Evolutionary conservation across 306 rosid genomes (phyloP), one percentile per base, ranked within the genome.

Genomic region (Vigna radiata): DNA sequence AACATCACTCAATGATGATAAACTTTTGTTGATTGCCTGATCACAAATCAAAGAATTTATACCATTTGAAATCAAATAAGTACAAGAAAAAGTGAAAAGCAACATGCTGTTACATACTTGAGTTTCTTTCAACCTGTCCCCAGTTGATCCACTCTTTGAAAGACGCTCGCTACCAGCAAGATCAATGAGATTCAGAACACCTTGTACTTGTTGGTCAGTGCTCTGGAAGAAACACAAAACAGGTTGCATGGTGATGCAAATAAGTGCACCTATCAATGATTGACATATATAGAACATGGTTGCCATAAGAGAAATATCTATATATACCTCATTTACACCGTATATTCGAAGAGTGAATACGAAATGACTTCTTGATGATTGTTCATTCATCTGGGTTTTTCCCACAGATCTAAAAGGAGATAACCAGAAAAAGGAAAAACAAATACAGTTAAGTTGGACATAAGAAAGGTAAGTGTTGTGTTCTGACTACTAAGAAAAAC

Each of bases 141-240:
- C 99, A 0, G 99, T 89, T 29, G 99, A 95, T 4, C 97, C 97
- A 70, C 99, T 95, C 86, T 92, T 95, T 11, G 98, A 89, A 80
- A 95, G 99, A 11, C 99, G 98, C 80, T 95, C 99, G 7, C 99
- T 95, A 44, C 99, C 99, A 44, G 99, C 98, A 87, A 95, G 99
- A 91, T 95, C 99, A 53, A 95, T 92, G 68, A 95, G 95, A 80
- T 95, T 95, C 77, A 95, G 80, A 55, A 95, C 76, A 67, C 99
- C 99, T 88, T 95, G 97, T 65, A 92, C 99, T 85, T 95, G 91
- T 88, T 92, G 97, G 48, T 92, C 99, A 71, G 98, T 95, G 83
- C 97, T 95, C 99, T 95, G 62, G 47, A 18, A 68, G 49, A 79
- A 71, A 48, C 23, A 71, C 66, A 80, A 73, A 70, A 54, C 49